phyloP scores from a whole-genome alignment of 2,329 filamentous ascomycete genomes.

The Lasiodiplodia theobromae region DNA sequence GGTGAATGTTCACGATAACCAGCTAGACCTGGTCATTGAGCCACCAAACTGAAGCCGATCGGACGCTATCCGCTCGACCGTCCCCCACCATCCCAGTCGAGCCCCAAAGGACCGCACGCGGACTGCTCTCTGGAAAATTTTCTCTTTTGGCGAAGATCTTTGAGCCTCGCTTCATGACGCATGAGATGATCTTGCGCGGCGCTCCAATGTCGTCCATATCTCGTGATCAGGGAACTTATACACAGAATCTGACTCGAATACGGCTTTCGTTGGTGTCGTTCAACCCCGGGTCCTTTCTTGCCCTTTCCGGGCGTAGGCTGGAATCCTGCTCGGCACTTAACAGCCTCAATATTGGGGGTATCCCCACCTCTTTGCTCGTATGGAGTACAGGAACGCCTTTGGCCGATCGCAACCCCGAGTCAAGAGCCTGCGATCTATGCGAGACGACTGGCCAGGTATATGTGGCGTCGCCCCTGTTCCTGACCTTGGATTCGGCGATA shows the following conservation, averaged over 20 bases:
- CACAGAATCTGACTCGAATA: not conserved
- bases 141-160: no score
- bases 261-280: not conserved
- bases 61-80: no score
- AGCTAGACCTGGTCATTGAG: not conserved
- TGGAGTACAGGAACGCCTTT: not conserved
- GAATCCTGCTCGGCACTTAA: not conserved
- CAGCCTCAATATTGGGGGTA: not conserved
- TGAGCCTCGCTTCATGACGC: no score
- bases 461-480: not conserved
- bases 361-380: not conserved
- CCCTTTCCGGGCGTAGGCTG: not conserved
- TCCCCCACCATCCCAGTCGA: no score
- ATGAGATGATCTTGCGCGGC: no score
- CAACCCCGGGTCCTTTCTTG: not conserved
- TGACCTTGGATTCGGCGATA: constrained; percentile 2
- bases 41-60: not conserved
- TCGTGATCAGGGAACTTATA: not conserved
- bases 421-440: not conserved
- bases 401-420: not conserved
- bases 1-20: not conserved
- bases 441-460: not conserved
- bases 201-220: no score
- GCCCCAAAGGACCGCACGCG: no score
- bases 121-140: no score